Percentiles rank a stretch among this genome's conserved stretches.
phyloP scores from a whole-genome alignment of 2,329 filamentous ascomycete genomes.

The Neoarthrinium moseri region DNA sequence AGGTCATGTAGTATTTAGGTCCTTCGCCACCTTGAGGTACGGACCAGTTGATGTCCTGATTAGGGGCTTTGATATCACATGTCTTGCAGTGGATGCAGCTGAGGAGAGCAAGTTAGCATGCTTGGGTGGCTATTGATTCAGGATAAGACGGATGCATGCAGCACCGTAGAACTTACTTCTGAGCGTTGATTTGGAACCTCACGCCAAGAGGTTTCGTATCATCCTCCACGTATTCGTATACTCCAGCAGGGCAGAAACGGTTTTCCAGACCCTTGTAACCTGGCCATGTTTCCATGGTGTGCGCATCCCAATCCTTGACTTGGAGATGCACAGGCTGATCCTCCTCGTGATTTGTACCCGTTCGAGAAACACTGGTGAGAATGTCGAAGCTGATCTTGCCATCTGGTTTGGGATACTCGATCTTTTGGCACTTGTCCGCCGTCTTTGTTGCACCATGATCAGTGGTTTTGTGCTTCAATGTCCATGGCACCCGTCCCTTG shows the following conservation, averaged over 20 bases:
- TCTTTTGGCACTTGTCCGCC: constrained; percentile 79
- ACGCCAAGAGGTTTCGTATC: constrained; percentile 82
- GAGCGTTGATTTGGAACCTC: constrained; percentile 94
- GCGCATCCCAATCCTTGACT: constrained; percentile 91
- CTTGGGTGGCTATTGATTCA: not conserved
- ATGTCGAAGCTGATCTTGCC: constrained; percentile 95
- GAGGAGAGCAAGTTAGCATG: not conserved
- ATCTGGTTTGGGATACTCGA: constrained; percentile 96
- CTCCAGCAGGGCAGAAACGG: constrained; percentile 93
- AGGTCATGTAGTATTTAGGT: constrained; percentile 72
- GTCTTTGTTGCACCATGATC: constrained; percentile 79
- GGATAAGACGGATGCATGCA: not conserved
- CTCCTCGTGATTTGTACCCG: constrained; percentile 97
- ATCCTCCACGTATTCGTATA: constrained; percentile 98
- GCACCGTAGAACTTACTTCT: constrained; percentile 70
- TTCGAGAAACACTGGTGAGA: constrained; percentile 89
- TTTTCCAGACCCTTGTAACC: constrained; percentile 91
- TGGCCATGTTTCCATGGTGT: constrained; percentile 80
- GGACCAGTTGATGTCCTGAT: constrained; percentile 96
- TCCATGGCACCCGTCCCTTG: constrained; percentile 87
- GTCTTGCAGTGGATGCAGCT: constrained; percentile 99
- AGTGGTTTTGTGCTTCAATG: constrained; percentile 75
- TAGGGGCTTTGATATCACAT: constrained; percentile 96
- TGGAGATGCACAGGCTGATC: constrained; percentile 96
- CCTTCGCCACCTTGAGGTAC: constrained; percentile 89